phyloP scores from a whole-genome alignment of 208 protist genomes.

The Leishmania braziliensis region DNA sequence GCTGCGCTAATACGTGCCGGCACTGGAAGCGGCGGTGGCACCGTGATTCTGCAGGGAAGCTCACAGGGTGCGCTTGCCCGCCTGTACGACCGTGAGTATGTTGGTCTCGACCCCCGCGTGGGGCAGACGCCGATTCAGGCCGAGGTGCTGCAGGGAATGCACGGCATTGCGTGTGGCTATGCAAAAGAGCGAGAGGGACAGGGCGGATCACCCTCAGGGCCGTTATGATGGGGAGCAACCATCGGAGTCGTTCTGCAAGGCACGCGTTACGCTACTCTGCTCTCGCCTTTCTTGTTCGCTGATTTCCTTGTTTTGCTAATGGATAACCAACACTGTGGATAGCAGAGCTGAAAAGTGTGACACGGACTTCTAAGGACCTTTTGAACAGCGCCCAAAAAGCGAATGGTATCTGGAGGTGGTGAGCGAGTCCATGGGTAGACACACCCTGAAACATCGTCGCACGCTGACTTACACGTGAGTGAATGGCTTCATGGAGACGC shows the following conservation, averaged over 20 bases:
- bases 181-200: conserved; percentile 46
- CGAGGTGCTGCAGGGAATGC: conserved; percentile 62
- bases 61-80: conserved; percentile 56
- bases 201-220: conserved; percentile 2
- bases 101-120: conserved; percentile 73
- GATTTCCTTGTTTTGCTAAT: background rate
- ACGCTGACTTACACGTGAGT: background rate
- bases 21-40: conserved; percentile 11
- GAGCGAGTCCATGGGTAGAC: background rate
- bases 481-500: background rate
- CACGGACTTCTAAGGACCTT: background rate
- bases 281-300: too few species aligned
- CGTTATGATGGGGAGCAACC: background rate
- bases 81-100: conserved; percentile 72
- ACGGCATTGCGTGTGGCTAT: conserved; percentile 87
- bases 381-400: background rate
- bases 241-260: background rate
- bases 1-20: conserved; percentile 27
- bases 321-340: background rate
- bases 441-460: background rate
- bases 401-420: background rate
- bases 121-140: conserved; percentile 81
- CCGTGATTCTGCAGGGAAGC: conserved; percentile 22
- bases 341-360: background rate
- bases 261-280: background rate